Conservation (phyloP, 805 yeast genomes). For the Pichia scutulata region DNA sequence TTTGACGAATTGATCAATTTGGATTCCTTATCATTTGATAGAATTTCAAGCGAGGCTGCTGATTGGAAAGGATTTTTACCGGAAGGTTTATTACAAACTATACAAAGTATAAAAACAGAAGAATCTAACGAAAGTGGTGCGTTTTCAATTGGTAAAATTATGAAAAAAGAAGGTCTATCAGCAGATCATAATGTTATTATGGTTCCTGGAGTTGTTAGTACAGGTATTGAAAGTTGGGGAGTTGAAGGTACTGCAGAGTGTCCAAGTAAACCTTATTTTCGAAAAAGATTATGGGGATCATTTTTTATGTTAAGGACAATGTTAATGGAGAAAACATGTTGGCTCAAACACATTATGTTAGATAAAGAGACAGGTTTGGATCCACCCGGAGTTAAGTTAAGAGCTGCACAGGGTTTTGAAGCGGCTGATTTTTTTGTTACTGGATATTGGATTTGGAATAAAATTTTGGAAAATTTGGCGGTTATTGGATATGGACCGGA, state of each 20-base stretch:
- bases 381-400: slow-evolving; percentile 69
- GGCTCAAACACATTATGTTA: slow-evolving; percentile 86
- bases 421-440: slow-evolving; percentile 95
- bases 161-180: slow-evolving; percentile 42
- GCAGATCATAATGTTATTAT: slow-evolving; percentile 75
- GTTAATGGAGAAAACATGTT: slow-evolving; percentile 86
- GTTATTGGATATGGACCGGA: slow-evolving; percentile 92
- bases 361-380: slow-evolving; percentile 91
- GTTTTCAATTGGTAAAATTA: slow-evolving; percentile 75
- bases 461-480: slow-evolving; percentile 86
- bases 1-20: slow-evolving; percentile 44
- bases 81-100: slow-evolving; percentile 46
- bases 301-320: slow-evolving; percentile 90
- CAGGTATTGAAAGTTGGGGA: slow-evolving; percentile 94
- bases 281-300: slow-evolving; percentile 95
- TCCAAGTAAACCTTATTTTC: slow-evolving; percentile 74
- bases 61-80: slow-evolving; percentile 79
- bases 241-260: slow-evolving; percentile 68
- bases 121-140: slow-evolving; percentile 59
- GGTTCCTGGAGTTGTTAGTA: slow-evolving; percentile 94
- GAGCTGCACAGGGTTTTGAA: slow-evolving; percentile 95
- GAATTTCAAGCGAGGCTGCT: slow-evolving; percentile 47
- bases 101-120: slow-evolving; percentile 47
- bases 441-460: slow-evolving; percentile 99
- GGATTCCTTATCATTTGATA: slow-evolving; percentile 51